Percentiles rank a stretch among this genome's conserved stretches.
These are phyloP conservation scores for Penicillium sp. DNA, from an alignment of 2,329 filamentous ascomycete genomes.

Conservation along the genomic window DNA sequence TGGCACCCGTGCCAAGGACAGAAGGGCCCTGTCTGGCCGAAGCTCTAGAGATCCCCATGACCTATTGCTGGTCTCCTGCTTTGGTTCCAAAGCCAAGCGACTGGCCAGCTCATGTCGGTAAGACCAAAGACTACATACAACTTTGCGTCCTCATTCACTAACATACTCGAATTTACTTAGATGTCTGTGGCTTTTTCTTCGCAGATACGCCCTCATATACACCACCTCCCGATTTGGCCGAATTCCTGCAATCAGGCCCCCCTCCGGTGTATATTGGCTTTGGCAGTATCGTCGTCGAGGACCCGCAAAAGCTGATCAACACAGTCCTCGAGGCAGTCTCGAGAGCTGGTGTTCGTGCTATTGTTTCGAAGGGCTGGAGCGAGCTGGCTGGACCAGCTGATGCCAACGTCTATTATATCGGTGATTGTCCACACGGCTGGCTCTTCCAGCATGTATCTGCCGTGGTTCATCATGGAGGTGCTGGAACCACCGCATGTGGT, in stretches of 20 bases:
- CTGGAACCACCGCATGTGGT: slow-evolving; percentile 60
- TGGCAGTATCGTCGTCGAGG: slow-evolving; percentile 58
- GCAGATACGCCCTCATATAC: slow-evolving; percentile 38
- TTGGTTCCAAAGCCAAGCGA: slow-evolving; percentile 45
- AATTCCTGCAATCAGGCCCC: slow-evolving; percentile 50
- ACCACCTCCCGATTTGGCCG: slow-evolving; percentile 42
- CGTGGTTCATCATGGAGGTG: slow-evolving; percentile 62
- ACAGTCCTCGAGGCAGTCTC: slow-evolving; percentile 52
- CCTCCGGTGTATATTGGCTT: slow-evolving; percentile 60
- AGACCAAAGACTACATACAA: neutral
- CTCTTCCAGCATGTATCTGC: slow-evolving; percentile 57
- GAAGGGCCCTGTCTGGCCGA: slow-evolving; percentile 41
- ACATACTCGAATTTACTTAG: slow-evolving; percentile 17
- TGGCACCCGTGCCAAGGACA: slow-evolving; percentile 41
- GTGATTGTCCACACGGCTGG: slow-evolving; percentile 61
- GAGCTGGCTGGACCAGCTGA: slow-evolving; percentile 42
- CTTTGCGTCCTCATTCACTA: neutral
- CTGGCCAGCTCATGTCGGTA: slow-evolving; percentile 42
- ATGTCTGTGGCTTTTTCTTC: slow-evolving; percentile 53
- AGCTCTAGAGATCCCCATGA: slow-evolving; percentile 44
- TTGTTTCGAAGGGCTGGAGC: slow-evolving; percentile 60
- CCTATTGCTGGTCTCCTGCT: slow-evolving; percentile 50
- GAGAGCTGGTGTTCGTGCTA: slow-evolving; percentile 51
- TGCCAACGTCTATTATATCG: slow-evolving; percentile 52
- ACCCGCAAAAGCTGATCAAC: slow-evolving; percentile 48